Percentiles rank a stretch among this genome's conserved stretches.
phyloP scores from a whole-genome alignment of 129 eudicot species.

The Daucus carota region DH1_v3.0 NC_030382.2:25952501-25953000 shows the following conservation, averaged over 20 bases:
- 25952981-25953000: conserved; percentile 5
- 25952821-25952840: conserved; percentile 39
- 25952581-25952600: conserved; percentile 29
- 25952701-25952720: conserved; percentile 28
- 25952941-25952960: conserved; percentile 19
- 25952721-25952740: conserved; percentile 21
- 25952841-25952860: conserved; percentile 11
- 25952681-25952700: conserved; percentile 19
- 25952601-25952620: conserved; percentile 23
- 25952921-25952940: conserved; percentile 21
- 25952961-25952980: conserved; percentile 45
- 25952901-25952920: background rate
- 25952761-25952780: conserved; percentile 25
- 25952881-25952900: too few relatives aligned
- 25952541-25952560: conserved; percentile 21
- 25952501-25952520: background rate
- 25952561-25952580: conserved; percentile 32
- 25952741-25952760: conserved; percentile 11
- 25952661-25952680: conserved; percentile 25
- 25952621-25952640: conserved; percentile 21
- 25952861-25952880: background rate
- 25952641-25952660: background rate
- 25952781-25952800: conserved; percentile 15
- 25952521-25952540: conserved; percentile 23
- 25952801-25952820: conserved; percentile 30